phyloP scores from a whole-genome alignment of 441 rosid species.

The Arabidopsis hybrid region DNA sequence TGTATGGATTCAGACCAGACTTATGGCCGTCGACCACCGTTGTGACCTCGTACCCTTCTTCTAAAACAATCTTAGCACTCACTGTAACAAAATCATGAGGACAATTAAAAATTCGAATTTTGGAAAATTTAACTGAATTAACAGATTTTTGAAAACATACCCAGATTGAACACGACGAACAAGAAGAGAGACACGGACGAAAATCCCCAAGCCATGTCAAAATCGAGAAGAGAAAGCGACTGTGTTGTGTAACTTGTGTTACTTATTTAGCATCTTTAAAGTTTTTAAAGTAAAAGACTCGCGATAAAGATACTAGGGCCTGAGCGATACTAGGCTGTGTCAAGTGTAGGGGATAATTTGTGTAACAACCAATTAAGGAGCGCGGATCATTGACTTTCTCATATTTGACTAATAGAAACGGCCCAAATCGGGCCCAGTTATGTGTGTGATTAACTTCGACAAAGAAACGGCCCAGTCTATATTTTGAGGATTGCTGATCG shows the following conservation, averaged over 20 bases:
- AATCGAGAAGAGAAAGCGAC: constrained; percentile 23
- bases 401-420: neutral
- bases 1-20: constrained; percentile 55
- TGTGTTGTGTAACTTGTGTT: neutral
- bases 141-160: constrained; percentile 14
- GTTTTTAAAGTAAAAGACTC: neutral
- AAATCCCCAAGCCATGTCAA: constrained; percentile 39
- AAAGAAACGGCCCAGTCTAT: constrained; percentile 19
- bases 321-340: neutral
- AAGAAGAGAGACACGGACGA: constrained; percentile 31
- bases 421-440: neutral
- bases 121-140: neutral
- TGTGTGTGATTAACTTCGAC: neutral
- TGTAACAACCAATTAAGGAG: neutral
- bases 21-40: constrained; percentile 65
- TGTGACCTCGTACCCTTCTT: constrained; percentile 71
- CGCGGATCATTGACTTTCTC: neutral
- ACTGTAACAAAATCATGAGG: constrained; percentile 19
- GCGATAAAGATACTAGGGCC: neutral
- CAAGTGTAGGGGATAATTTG: constrained; percentile 9
- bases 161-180: constrained; percentile 39
- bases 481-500: neutral
- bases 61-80: constrained; percentile 48
- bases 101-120: neutral
- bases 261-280: constrained; percentile 28